Base-by-base conservation (phyloP, 2,329 filamentous ascomycete genomes). In the Penicillium verrucosum region DNA sequence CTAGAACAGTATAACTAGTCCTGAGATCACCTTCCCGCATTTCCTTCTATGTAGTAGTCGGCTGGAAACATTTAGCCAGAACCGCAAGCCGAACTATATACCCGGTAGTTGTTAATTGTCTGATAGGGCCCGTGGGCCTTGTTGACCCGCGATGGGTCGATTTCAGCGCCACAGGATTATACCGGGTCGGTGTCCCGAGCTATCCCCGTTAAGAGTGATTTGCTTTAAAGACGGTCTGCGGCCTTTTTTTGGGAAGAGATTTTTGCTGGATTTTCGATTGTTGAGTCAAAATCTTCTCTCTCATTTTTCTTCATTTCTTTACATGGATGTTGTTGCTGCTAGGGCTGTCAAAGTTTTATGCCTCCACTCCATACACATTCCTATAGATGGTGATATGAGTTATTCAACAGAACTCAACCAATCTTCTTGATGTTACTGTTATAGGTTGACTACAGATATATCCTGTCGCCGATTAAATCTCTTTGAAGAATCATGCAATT, bases 181-280 rank as follows among this genome's bases (percentile, higher is more conserved):
- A 52, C 52, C 61, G 60, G 61, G 48, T 51, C 47, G 37, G 46
- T 12, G 42, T 46, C 48, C 55, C 54, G 58, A 53, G 34, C 36
- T 57, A 38, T 58, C n/a, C 54, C 58, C 60, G 51, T 29, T 51
- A 48, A 41, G 43, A 37, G 30, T 58, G 37, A 25, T 52, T 40
- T 52, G 34, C 21, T 41, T 34, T 21, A 56, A 52, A 47, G 29
- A 46, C 16, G 30, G 18, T 32, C 48, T 54, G 45, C 49, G 55
- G 53, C 52, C 54, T 51, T 38, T 11, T 62, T 60, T 54, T 34
- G 27, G 3, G 9, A 12, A 16, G 12, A 8, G 5, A 8, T 41
- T 37, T 54, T 42, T 38, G 10, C 25, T 25, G 11, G 23, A 18
- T 14, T 21, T 21, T 10, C 6, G 1, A 18, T 18, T 48, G 16